Evolutionary conservation across 2,329 filamentous ascomycete species (phyloP), one percentile per base, ranked within the genome.

Genomic region (Calonectria hawksworthii): DNA sequence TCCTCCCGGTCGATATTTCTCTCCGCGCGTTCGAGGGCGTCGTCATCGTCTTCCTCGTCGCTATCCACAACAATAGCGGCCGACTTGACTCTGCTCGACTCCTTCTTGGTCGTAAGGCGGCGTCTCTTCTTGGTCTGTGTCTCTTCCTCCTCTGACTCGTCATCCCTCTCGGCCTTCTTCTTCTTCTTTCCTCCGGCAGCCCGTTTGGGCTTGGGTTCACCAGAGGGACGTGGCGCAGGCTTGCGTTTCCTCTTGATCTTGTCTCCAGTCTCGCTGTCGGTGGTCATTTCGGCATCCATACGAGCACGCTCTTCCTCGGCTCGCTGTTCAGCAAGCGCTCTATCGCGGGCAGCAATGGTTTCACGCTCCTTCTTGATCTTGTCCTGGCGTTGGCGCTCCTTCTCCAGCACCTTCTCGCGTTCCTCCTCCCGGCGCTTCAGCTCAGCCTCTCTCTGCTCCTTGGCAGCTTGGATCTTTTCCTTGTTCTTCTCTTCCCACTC

Each of bases 401-500:
- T 90, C 70, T 94, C 93, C 74, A 94, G 89, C 0, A 90, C 90
- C 79, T 91, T 92, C 77, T 92, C 89, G 54, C 93, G 92, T 82
- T 93, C 93, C 77, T 96, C 96, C 83, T 98, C 96, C 9, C 95
- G 93, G 75, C 91, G 92, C 74, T 90, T 91, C 26, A 96, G 88
- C 83, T 98, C 96, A 5, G 93, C 94, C 80, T 99, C 94, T 68
- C 96, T 94, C 75, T 93, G 91, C 80, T 94, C 92, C 44, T 94
- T 91, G 10, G 97, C 96, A 68, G 95, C 93, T 75, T 94, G 92
- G 4, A 99, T 91, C 84, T 97, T 98, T 80, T 94, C 92, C 44
- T 96, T 95, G 83, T 99, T 98, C 87, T 95, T 95, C 80, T 96
- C 94, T 84, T 99, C 97, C 84, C 98, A 99, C 76, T 98, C 95